Conservation (phyloP, 2,329 filamentous ascomycete species). For the Beauveria caledonica region DNA sequence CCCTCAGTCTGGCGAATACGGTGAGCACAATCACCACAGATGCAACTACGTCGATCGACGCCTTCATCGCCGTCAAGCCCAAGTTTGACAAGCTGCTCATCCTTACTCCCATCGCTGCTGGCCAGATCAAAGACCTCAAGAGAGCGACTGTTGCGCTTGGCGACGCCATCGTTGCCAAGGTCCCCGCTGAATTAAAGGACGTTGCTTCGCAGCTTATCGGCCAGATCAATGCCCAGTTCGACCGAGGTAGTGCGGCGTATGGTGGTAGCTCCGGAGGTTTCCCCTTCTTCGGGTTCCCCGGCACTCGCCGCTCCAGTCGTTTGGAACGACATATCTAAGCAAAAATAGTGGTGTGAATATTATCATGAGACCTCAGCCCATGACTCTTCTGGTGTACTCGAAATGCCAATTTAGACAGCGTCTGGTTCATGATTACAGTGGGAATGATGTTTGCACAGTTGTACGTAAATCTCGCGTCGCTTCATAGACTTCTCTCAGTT, state of each 20-base stretch:
- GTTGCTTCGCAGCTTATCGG: conserved; percentile 2
- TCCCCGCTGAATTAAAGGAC: conserved; percentile 7
- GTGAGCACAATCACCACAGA: not conserved
- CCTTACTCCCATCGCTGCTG: conserved; percentile 1
- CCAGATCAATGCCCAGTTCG: conserved; percentile 8
- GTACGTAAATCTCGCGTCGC: too few relatives aligned
- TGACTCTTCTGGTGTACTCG: too few relatives aligned
- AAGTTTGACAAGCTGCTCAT: conserved; percentile 8
- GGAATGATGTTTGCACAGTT: too few relatives aligned
- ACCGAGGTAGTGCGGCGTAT: conserved; percentile 2
- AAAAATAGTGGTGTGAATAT: too few relatives aligned
- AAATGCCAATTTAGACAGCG: too few relatives aligned
- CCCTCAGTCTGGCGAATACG: not conserved
- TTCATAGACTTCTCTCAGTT: too few relatives aligned
- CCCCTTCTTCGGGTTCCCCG: not conserved
- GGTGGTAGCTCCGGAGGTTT: not conserved
- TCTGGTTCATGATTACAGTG: too few relatives aligned
- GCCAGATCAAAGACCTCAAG: conserved; percentile 6
- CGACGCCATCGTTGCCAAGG: conserved; percentile 6
- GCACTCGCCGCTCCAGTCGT: not conserved
- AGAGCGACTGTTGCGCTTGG: not conserved
- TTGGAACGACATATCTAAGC: not conserved
- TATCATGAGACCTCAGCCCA: too few relatives aligned
- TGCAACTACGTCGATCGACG: not conserved
- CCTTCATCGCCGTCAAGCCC: conserved; percentile 8